Conservation (phyloP, 1,284 basidiomycete species). For the Neonothopanus nambi region DNA sequence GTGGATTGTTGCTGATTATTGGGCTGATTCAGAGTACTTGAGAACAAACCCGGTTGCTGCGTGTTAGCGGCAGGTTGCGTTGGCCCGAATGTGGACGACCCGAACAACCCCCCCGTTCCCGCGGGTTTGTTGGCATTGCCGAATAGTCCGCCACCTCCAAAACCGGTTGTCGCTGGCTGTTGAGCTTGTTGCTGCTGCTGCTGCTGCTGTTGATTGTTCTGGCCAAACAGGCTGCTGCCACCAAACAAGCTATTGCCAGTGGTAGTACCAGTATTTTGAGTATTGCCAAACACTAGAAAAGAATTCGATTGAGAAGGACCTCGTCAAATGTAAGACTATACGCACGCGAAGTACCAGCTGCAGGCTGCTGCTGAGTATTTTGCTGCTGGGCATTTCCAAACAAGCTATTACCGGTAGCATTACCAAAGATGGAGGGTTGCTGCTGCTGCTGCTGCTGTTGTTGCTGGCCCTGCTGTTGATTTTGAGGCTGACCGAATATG, state of each 20-base stretch:
- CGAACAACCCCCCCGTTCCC: slow-evolving; percentile 35
- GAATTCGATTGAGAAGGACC: not conserved
- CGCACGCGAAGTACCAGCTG: slow-evolving; percentile 6
- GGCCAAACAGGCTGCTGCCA: slow-evolving; percentile 24
- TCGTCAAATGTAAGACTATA: not conserved
- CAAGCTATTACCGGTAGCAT: slow-evolving; percentile 34
- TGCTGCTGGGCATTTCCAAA: slow-evolving; percentile 46
- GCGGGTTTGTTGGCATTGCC: slow-evolving; percentile 33
- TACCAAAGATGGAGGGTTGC: slow-evolving; percentile 26
- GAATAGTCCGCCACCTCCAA: slow-evolving; percentile 45
- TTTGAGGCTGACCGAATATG: slow-evolving; percentile 20
- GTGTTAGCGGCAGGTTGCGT: slow-evolving; percentile 29
- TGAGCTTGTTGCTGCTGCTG: slow-evolving; percentile 29
- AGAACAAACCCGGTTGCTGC: slow-evolving; percentile 24
- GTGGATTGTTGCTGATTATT: slow-evolving; percentile 21
- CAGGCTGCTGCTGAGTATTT: slow-evolving; percentile 29
- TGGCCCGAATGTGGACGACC: slow-evolving; percentile 33
- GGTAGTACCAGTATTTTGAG: slow-evolving; percentile 10
- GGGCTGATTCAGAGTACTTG: slow-evolving; percentile 34
- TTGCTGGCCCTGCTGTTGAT: slow-evolving; percentile 30
- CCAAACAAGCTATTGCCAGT: slow-evolving; percentile 22
- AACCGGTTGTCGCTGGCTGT: slow-evolving; percentile 16
- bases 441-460: slow-evolving; percentile 31
- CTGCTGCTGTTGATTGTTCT: slow-evolving; percentile 24
- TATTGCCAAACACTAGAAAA: slow-evolving; percentile 18